Conservation (phyloP, 805 yeast species). For the Suhomyces faveliae region DNA sequence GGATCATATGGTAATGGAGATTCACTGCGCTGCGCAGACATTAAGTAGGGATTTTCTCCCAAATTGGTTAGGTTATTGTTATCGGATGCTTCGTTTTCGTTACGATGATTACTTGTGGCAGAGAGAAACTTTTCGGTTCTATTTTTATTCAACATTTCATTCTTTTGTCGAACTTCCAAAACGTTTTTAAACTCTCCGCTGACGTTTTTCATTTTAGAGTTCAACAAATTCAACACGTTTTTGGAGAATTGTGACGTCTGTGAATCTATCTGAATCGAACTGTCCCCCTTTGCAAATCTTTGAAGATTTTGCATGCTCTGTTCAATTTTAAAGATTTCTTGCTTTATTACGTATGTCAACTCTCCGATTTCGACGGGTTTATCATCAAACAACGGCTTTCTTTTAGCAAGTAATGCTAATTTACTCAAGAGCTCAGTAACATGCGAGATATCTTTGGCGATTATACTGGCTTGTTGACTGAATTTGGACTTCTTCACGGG, state of each 20-base stretch:
- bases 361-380: constrained; percentile 92
- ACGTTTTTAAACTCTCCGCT: constrained; percentile 90
- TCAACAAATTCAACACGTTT: constrained; percentile 82
- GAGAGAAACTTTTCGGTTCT: constrained; percentile 84
- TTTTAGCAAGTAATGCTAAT: constrained; percentile 80
- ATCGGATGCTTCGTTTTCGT: constrained; percentile 26
- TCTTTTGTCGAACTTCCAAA: constrained; percentile 80
- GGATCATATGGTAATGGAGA: constrained; percentile 23
- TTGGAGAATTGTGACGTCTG: constrained; percentile 73
- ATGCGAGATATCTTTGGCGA: constrained; percentile 86
- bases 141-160: constrained; percentile 74
- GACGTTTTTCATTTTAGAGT: constrained; percentile 86
- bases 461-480: constrained; percentile 66
- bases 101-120: constrained; percentile 30
- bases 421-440: constrained; percentile 79
- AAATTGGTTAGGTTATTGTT: constrained; percentile 16
- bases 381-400: constrained; percentile 90
- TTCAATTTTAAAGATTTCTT: constrained; percentile 81
- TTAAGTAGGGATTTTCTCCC: constrained; percentile 41
- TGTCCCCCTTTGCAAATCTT: constrained; percentile 46
- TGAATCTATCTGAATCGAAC: constrained; percentile 45
- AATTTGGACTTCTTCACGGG: constrained; percentile 36
- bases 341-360: constrained; percentile 81
- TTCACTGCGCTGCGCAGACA: constrained; percentile 13
- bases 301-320: constrained; percentile 64